Evolutionary conservation across 1,284 basidiomycete genomes (phyloP).

Genomic region (Neonothopanus nambi): DNA sequence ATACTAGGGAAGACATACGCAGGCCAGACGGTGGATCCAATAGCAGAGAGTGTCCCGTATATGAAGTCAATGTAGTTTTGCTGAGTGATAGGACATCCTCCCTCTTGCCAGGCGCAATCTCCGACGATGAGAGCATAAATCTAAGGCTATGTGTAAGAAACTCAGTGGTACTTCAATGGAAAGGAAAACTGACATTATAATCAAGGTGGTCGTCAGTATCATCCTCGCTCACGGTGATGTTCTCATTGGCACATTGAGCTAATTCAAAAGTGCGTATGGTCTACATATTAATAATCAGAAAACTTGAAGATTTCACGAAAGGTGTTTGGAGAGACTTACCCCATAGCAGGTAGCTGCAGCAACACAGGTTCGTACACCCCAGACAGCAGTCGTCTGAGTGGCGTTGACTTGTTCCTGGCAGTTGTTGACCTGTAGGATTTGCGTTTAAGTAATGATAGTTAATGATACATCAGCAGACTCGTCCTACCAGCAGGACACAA

Average conservation of each 20-base stretch:
- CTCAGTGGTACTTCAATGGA: too few species aligned
- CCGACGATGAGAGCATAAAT: background rate
- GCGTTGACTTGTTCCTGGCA: background rate
- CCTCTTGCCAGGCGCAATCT: background rate
- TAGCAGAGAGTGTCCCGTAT: conserved; percentile 9
- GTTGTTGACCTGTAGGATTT: background rate
- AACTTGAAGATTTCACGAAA: too few species aligned
- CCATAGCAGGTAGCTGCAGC: conserved; percentile 1
- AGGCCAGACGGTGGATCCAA: conserved; percentile 3
- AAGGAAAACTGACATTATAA: background rate
- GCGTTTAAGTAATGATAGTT: background rate
- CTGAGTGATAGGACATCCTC: conserved; percentile 14
- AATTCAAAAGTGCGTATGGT: too few species aligned
- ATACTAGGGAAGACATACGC: conserved; percentile 4
- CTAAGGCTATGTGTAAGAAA: background rate
- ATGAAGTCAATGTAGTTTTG: conserved; percentile 18
- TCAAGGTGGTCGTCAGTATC: background rate
- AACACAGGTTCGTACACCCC: background rate
- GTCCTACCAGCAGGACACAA: conserved; percentile 1
- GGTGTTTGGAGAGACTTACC: too few species aligned
- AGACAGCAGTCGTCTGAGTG: background rate
- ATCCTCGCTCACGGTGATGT: background rate
- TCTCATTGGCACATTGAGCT: background rate
- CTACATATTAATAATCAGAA: background rate
- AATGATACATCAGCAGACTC: background rate